These are phyloP conservation scores for Claviceps spartinae DNA, from an alignment of 2,329 filamentous ascomycete species.

Conservation along the genomic window DNA sequence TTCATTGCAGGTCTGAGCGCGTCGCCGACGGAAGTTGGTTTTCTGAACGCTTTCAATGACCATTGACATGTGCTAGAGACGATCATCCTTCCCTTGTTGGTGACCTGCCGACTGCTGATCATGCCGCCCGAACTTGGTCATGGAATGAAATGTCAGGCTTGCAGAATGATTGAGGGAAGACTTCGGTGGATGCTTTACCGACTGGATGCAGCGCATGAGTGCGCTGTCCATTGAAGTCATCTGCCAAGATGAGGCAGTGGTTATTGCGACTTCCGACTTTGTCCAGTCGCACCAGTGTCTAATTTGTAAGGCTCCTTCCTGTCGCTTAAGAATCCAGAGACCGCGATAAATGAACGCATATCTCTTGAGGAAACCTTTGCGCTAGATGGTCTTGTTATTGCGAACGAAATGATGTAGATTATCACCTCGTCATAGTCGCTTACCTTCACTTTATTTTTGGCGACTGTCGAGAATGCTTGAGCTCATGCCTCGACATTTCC, in stretches of 20 bases:
- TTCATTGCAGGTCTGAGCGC: no score
- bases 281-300: background rate
- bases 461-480: background rate
- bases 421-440: background rate
- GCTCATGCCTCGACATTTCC: background rate
- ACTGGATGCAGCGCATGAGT: background rate
- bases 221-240: background rate
- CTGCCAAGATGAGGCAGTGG: background rate
- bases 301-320: background rate
- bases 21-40: no score
- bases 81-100: no score
- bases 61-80: no score
- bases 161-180: background rate
- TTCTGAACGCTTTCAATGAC: no score
- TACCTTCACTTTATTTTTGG: background rate
- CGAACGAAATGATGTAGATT: background rate
- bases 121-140: background rate
- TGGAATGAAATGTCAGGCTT: background rate
- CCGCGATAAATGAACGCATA: background rate
- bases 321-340: background rate
- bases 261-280: background rate
- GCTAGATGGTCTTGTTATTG: background rate
- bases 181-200: background rate
- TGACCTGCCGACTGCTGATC: background rate
- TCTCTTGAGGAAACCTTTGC: background rate